Evolutionary conservation across 2,329 filamentous ascomycete species (phyloP).

Genomic region (Fusarium sp.): DNA sequence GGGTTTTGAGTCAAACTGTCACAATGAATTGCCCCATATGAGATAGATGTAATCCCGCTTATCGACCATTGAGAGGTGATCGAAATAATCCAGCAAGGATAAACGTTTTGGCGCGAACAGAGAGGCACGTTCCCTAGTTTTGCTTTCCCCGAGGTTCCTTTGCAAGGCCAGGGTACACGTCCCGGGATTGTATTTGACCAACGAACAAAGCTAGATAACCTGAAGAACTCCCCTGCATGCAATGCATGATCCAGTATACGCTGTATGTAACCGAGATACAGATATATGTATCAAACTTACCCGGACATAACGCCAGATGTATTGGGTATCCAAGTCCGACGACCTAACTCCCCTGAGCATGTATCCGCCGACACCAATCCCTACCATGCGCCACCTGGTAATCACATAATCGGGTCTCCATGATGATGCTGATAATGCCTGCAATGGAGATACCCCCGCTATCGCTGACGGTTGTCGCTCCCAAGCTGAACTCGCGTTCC

Average conservation of each 20-base stretch:
- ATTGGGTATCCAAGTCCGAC: neutral
- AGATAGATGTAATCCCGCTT: conserved; percentile 20
- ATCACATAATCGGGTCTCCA: conserved; percentile 84
- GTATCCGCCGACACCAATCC: conserved; percentile 75
- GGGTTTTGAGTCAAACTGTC: neutral
- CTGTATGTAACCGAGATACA: neutral
- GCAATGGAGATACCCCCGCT: conserved; percentile 91
- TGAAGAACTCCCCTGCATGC: neutral
- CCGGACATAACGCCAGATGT: conserved; percentile 4
- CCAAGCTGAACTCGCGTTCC: conserved; percentile 91
- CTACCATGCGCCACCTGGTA: conserved; percentile 88
- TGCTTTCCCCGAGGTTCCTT: neutral
- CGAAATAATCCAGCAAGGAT: conserved; percentile 10
- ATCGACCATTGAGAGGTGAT: conserved; percentile 17
- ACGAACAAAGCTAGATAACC: neutral
- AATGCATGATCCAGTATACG: neutral
- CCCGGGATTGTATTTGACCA: neutral
- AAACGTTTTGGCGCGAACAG: neutral
- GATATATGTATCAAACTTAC: neutral
- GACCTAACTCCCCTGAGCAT: conserved; percentile 45
- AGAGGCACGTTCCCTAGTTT: neutral
- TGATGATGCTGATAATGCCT: conserved; percentile 82
- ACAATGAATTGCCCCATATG: conserved; percentile 13
- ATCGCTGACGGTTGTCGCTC: conserved; percentile 92
- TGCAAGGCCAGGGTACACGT: neutral